Base-by-base conservation (phyloP, 768 basidiomycete species). In the Mycena crocata region DNA sequence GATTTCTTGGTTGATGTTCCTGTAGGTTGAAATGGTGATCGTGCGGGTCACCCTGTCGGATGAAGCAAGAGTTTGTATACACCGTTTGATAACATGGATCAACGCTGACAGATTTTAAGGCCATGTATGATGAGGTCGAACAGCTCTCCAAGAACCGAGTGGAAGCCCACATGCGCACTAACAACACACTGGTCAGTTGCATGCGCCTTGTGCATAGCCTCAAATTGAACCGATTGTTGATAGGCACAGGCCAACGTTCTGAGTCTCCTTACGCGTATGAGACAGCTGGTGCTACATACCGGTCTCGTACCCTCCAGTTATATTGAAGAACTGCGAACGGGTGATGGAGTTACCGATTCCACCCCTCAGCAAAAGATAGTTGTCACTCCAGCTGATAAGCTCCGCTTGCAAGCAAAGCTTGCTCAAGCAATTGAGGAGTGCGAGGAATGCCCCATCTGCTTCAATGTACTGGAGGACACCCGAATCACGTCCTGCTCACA, bases 371-470 rank as follows among this genome's bases (percentile, higher is more conserved):
- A 67, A 15, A 71, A 79, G 17, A 77, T 82, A 10, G 75, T 81
- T 19, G 69, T 93, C 28, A 88, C 86, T 17, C 78, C 87, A 15
- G 85, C 85, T 46, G 84, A 90, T 24, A 89, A 83, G 71, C 64
- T 77, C 1, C 84, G 84, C 26, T 77, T 95, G 35, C 91, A 93
- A 73, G 76, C 71, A 26, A 67, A 85, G 5, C 84, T 95, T 46
- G 82, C 85, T 14, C 86, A 90, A 72, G 87, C 87, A 0, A 88
- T 94, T 39, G 93, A 94, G 72, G 93, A 95, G 68, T 89, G 82
- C 57, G 91, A 94, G 79, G 93, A 95, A 75, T 95, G 93, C 73
- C 92, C 93, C 1, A 83, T 94, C 56, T 94, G 93, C 71, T 90
- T 93, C 65, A 77, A 78, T 62, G 76, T 87, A 23, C 69, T 91